Conservation (phyloP, 805 yeast genomes). For the Candida andamanensis region DNA sequence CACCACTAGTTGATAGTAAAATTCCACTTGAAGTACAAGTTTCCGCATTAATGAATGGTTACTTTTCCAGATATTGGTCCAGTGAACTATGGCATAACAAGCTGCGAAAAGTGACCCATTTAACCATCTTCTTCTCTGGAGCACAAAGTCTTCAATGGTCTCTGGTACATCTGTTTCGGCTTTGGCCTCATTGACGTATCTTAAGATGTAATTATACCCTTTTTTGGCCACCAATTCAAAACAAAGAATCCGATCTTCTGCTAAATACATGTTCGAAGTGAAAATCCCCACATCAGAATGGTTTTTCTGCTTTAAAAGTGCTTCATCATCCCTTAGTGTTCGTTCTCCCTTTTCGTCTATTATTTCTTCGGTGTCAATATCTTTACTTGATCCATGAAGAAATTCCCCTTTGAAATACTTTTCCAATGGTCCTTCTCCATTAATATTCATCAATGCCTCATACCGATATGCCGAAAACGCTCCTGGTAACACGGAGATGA, state of each 20-base stretch:
- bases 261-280: slow-evolving; percentile 93
- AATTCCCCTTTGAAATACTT: slow-evolving; percentile 92
- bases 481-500: slow-evolving; percentile 91
- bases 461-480: slow-evolving; percentile 94
- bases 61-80: slow-evolving; percentile 83
- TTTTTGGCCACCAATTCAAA: slow-evolving; percentile 90
- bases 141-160: slow-evolving; percentile 84
- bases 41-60: slow-evolving; percentile 81
- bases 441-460: slow-evolving; percentile 63
- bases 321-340: slow-evolving; percentile 41
- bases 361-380: slow-evolving; percentile 28
- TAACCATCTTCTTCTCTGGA: slow-evolving; percentile 97
- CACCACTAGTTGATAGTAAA: slow-evolving; percentile 72
- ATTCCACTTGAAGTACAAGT: slow-evolving; percentile 77
- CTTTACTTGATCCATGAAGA: slow-evolving; percentile 56
- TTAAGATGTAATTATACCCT: slow-evolving; percentile 67
- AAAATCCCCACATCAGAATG: slow-evolving; percentile 61
- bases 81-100: slow-evolving; percentile 77
- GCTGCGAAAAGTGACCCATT: slow-evolving; percentile 99
- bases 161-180: slow-evolving; percentile 98
- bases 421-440: slow-evolving; percentile 80
- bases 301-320: slow-evolving; percentile 33
- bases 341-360: too few species aligned
- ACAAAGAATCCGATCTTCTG: slow-evolving; percentile 94
- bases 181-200: slow-evolving; percentile 80